A percentile compares a stretch with the other conserved stretches of the same genome.
Conservation (phyloP, 2,329 filamentous ascomycete species). For the Colletotrichum musicola region DNA sequence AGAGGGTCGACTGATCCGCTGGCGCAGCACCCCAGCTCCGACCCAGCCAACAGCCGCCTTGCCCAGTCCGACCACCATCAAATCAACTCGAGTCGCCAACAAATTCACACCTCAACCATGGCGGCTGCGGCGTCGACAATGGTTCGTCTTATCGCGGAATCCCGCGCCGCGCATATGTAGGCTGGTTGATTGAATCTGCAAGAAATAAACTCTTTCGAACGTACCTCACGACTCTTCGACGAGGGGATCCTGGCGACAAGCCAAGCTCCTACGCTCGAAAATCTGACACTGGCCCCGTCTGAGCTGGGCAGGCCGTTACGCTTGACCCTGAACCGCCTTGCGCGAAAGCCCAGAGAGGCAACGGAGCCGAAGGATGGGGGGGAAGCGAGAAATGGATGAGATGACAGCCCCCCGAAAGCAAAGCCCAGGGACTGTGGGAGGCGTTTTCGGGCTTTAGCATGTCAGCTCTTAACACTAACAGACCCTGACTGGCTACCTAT, state of each 20-base stretch:
- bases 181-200: slow-evolving; percentile 7
- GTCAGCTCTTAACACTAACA: slow-evolving; percentile 17
- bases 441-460: background rate
- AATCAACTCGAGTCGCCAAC: background rate
- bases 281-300: slow-evolving; percentile 33
- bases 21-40: background rate
- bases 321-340: background rate
- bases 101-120: background rate
- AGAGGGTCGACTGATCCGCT: slow-evolving; percentile 13
- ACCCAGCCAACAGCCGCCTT: background rate
- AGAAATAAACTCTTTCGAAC: slow-evolving; percentile 29
- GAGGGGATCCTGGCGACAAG: slow-evolving; percentile 26
- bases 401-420: slow-evolving; percentile 19
- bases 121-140: background rate
- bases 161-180: slow-evolving; percentile 21
- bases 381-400: slow-evolving; percentile 16
- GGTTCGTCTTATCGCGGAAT: slow-evolving; percentile 29
- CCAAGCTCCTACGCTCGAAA: slow-evolving; percentile 10
- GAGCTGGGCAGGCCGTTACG: slow-evolving; percentile 27
- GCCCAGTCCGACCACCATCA: background rate
- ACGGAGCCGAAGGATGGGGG: slow-evolving; percentile 22
- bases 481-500: slow-evolving; percentile 27
- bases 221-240: slow-evolving; percentile 17
- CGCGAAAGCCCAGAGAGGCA: slow-evolving; percentile 8
- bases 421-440: slow-evolving; percentile 4